A percentile compares a stretch with the other conserved stretches of the same genome.
Conservation (phyloP, 164 flowering plant species). For the Stephania japonica region DNA sequence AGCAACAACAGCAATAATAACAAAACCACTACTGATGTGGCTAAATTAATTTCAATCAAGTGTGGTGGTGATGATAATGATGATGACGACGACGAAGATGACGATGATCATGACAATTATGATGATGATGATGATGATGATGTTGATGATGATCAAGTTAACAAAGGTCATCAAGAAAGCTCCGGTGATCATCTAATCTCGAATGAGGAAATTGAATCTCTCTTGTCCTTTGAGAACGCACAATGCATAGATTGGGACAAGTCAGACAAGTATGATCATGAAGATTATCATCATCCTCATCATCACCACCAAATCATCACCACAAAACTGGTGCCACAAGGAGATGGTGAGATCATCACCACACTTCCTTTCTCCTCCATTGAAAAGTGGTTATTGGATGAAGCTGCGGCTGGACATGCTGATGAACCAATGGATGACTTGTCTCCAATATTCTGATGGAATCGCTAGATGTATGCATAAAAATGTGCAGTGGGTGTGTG, state of each 20-base stretch:
- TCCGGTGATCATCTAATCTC: conserved; percentile 16
- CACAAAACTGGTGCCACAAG: conserved; percentile 3
- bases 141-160: background rate
- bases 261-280: conserved; percentile 23
- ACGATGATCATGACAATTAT: background rate
- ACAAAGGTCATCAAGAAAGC: conserved; percentile 15
- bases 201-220: conserved; percentile 47
- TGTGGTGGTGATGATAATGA: no score
- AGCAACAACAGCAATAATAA: background rate
- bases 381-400: conserved; percentile 33
- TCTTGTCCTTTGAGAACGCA: conserved; percentile 45
- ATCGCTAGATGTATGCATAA: no score
- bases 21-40: no score
- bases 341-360: conserved; percentile 3
- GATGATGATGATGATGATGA: background rate
- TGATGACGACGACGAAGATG: background rate
- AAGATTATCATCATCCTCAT: conserved; percentile 11
- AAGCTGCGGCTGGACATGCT: conserved; percentile 18
- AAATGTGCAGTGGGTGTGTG: no score
- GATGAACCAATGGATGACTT: conserved; percentile 42
- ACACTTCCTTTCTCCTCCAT: conserved; percentile 18
- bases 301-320: conserved; percentile 13
- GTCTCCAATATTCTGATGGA: conserved; percentile 44
- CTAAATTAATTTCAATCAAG: no score
- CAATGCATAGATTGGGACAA: conserved; percentile 39